Percentiles rank a stretch among this genome's conserved stretches.
phyloP scores from a whole-genome alignment of 768 basidiomycete genomes.

The Pisolithus tinctorius region DNA sequence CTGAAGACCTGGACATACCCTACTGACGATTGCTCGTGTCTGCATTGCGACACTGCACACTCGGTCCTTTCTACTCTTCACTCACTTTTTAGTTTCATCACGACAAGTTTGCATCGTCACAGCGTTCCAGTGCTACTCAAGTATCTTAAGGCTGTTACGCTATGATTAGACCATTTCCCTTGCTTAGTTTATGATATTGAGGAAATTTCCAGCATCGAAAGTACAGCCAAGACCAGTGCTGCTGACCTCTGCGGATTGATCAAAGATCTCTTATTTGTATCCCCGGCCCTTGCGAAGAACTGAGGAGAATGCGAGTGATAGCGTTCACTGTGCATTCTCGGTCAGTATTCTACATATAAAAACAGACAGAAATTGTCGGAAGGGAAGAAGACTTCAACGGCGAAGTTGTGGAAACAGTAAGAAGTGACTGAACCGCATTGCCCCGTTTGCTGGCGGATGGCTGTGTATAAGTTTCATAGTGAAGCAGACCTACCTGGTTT shows the following conservation, averaged over 20 bases:
- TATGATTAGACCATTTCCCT: background rate
- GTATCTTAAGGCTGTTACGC: background rate
- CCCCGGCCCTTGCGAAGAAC: conserved; percentile 82
- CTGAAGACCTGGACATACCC: background rate
- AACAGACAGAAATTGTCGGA: background rate
- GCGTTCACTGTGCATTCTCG: conserved; percentile 47
- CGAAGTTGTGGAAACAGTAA: background rate
- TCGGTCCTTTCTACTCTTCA: background rate
- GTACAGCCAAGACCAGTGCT: conserved; percentile 15
- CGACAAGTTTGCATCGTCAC: too few relatives aligned
- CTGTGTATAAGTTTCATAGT: too few relatives aligned
- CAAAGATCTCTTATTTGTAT: conserved; percentile 80
- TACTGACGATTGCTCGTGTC: background rate
- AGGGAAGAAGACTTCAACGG: background rate
- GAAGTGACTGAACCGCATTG: too few relatives aligned
- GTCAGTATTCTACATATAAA: background rate
- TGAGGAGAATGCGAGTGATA: conserved; percentile 77
- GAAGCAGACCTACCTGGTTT: conserved; percentile 37
- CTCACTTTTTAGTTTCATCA: too few relatives aligned
- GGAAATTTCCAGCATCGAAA: background rate
- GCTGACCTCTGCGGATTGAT: conserved; percentile 7
- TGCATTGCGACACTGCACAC: background rate
- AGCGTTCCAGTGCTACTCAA: too few relatives aligned
- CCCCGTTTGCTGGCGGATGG: too few relatives aligned
- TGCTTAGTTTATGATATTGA: too few relatives aligned